Evolutionary conservation across 352 stramenopile species (phyloP), one percentile per base, ranked within the genome.

Genomic region (Globisporangium irregulare): DNA sequence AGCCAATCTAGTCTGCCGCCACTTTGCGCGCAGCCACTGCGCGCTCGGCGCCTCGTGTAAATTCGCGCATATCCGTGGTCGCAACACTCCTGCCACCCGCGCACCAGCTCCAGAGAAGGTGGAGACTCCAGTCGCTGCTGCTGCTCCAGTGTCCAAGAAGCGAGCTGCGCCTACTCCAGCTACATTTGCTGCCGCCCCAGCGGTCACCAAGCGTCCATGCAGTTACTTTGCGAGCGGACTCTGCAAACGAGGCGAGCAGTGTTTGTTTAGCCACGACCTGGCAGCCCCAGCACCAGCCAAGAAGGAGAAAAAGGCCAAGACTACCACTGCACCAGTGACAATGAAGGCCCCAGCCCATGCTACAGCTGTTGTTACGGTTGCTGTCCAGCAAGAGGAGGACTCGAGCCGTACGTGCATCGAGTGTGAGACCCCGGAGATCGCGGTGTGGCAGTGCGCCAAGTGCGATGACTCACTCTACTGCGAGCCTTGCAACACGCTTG

Each of bases 401-500:
- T 64, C 63, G 0, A 74, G 70, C 5, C 76, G 81, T 29, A 82
- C 68, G n/a, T 93, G 83, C 64, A 75, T 87, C 59, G 83, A 91
- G 68, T 93, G 85, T 41, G 85, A 91, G 62, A 73, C 82, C 63
- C 60, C 70, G 7, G 75, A 59, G 22, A 51, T 76, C 3, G 85
- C 83, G 0, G 57, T 64, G 24, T 91, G 81, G 82, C 56, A 76
- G 58, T 93, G 85, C 68, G 67, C 18, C 18, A 80, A 79, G 29
- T 93, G 85, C 57, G 83, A 92, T 20, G 70, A 81, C 36, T 76
- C 81, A 15, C 68, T 82, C 24, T 93, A 93, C 66, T 93, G 85
- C 61, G 76, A 90, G 29, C 71, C 69, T 9, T 93, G 85, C 62
- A 80, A 91, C 32, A 68, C 69, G 9, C 71, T 73, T 4, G 83